phyloP scores from a whole-genome alignment of 1,284 basidiomycete genomes.

The Trichosporon ovoides region DNA sequence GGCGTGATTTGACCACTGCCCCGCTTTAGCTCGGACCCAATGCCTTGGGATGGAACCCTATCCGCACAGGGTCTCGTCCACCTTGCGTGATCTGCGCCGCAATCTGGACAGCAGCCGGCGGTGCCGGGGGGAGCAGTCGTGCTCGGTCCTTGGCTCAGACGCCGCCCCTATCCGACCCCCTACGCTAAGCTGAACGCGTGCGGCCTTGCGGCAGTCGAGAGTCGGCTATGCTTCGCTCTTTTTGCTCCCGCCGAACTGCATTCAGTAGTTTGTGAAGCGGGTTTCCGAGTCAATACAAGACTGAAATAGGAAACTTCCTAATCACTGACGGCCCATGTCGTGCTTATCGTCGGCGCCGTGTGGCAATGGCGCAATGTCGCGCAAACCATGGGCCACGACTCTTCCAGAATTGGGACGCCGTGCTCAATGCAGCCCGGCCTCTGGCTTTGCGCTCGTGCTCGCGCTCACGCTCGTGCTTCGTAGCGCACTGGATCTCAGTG shows the following conservation, averaged over 20 bases:
- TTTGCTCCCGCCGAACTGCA: conserved; percentile 1
- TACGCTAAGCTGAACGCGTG: too few relatives aligned
- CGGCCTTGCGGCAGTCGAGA: neutral
- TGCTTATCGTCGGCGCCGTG: neutral
- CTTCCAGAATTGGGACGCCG: neutral
- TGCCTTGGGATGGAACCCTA: conserved; percentile 5
- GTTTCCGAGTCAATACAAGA: neutral
- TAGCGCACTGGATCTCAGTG: neutral
- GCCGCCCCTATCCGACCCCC: too few relatives aligned
- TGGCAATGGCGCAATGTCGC: conserved; percentile 6
- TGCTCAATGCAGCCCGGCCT: too few relatives aligned
- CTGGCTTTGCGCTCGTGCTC: neutral
- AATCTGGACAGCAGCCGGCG: neutral
- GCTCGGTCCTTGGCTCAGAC: too few relatives aligned
- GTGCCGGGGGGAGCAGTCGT: too few relatives aligned
- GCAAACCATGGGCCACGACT: neutral
- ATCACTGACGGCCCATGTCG: neutral
- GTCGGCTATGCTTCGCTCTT: neutral
- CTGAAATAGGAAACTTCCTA: neutral
- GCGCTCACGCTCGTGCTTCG: neutral
- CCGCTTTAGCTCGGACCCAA: conserved; percentile 3
- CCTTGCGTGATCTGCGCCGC: conserved; percentile 3
- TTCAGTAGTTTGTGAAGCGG: neutral
- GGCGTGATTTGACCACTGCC: neutral
- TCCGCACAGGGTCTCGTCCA: neutral